Percentiles rank a stretch among this genome's conserved stretches.
phyloP scores from a whole-genome alignment of 345 rosid species.

The Acer saccharum region DNA sequence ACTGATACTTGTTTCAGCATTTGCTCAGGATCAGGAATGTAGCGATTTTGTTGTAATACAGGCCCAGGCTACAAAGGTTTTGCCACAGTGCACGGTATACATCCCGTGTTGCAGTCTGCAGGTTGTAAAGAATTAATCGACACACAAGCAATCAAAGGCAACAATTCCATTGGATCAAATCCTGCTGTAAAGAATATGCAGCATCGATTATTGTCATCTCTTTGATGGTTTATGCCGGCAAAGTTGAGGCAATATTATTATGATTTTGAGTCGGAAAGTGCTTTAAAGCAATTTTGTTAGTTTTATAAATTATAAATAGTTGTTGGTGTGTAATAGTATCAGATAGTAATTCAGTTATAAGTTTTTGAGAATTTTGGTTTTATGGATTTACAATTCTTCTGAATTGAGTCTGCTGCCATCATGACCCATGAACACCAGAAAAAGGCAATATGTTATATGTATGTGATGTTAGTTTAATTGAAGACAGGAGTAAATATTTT shows the following conservation, averaged over 20 bases:
- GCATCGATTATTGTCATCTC: not conserved
- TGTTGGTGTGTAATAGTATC: not conserved
- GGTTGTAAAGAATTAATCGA: not conserved
- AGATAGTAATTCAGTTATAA: no score
- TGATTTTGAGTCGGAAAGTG: not conserved
- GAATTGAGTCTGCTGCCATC: no score
- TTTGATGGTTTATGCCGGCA: not conserved
- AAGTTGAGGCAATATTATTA: not conserved
- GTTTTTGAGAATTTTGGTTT: not conserved
- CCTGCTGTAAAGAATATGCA: not conserved
- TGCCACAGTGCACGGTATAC: not conserved
- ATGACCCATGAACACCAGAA: no score
- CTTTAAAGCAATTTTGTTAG: conserved; percentile 1
- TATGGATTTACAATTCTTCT: no score
- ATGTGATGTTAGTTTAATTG: no score
- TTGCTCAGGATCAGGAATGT: not conserved
- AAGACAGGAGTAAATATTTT: no score
- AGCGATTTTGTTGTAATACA: not conserved
- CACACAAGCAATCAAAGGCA: not conserved
- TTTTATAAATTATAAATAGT: not conserved
- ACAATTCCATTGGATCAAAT: not conserved
- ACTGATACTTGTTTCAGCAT: not conserved
- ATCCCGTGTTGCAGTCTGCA: not conserved
- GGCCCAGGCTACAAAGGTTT: not conserved
- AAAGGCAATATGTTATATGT: no score